These are phyloP conservation scores for Ophiostoma novo-ulmi DNA, from an alignment of 2,329 filamentous ascomycete genomes.

Conservation along the genomic window DNA sequence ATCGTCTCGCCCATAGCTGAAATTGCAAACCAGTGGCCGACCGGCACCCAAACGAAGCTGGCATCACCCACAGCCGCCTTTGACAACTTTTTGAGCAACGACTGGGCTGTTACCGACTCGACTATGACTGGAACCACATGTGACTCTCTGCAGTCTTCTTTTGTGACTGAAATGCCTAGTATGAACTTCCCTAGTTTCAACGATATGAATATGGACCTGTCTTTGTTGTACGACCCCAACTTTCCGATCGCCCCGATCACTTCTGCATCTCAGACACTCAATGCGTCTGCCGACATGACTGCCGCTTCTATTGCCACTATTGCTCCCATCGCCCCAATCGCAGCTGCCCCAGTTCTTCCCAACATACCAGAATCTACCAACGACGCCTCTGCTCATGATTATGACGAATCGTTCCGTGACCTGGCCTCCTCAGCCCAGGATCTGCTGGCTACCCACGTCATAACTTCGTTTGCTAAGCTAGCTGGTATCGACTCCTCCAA, in stretches of 20 bases:
- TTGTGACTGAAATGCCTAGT: background rate
- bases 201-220: background rate
- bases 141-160: background rate
- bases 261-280: background rate
- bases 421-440: constrained; percentile 45
- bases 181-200: background rate
- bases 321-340: background rate
- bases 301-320: background rate
- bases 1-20: constrained; percentile 47
- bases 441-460: constrained; percentile 43
- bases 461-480: constrained; percentile 43
- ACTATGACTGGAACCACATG: background rate
- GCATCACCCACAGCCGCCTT: constrained; percentile 41
- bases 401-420: constrained; percentile 25
- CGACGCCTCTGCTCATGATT: background rate
- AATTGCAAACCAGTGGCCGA: constrained; percentile 38
- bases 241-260: no score
- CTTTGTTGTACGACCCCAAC: background rate
- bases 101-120: constrained; percentile 13
- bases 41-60: constrained; percentile 40
- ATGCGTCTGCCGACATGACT: background rate
- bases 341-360: background rate
- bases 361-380: background rate
- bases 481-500: constrained; percentile 33
- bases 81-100: constrained; percentile 33